Conservation (phyloP, 106 monocot species). For the Agapanthus africanus region DNA sequence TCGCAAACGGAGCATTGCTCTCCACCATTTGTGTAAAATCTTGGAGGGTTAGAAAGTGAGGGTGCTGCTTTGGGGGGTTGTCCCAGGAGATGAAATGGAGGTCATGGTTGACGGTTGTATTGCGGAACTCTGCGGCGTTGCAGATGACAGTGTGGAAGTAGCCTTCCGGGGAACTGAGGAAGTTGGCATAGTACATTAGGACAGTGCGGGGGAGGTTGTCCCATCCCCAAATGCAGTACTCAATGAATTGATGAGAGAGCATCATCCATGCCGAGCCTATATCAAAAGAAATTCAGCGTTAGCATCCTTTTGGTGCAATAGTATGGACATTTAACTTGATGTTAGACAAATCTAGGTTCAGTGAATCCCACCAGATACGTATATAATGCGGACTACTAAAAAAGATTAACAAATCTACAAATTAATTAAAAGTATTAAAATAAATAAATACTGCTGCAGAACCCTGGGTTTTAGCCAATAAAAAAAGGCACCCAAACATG, state of each 20-base stretch:
- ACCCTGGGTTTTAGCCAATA: too few relatives aligned
- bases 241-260: slow-evolving; percentile 45
- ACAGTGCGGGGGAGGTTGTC: slow-evolving; percentile 58
- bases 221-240: slow-evolving; percentile 72
- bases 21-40: slow-evolving; percentile 37
- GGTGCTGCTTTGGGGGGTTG: slow-evolving; percentile 69
- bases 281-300: not conserved
- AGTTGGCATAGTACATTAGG: slow-evolving; percentile 67
- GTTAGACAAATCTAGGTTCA: too few relatives aligned
- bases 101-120: slow-evolving; percentile 29
- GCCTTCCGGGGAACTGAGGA: slow-evolving; percentile 65
- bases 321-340: too few relatives aligned
- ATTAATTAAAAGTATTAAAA: too few relatives aligned
- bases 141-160: slow-evolving; percentile 32
- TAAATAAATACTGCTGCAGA: too few relatives aligned
- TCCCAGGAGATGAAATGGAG: slow-evolving; percentile 31
- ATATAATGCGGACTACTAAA: too few relatives aligned
- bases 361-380: too few relatives aligned
- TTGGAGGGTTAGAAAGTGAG: slow-evolving; percentile 40
- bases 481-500: too few relatives aligned
- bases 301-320: too few relatives aligned
- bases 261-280: slow-evolving; percentile 32
- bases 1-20: slow-evolving; percentile 46
- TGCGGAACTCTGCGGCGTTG: slow-evolving; percentile 15
- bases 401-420: too few relatives aligned